Conservation (phyloP, 1,284 basidiomycete genomes). For the Ceraceosorus bombacis region DNA sequence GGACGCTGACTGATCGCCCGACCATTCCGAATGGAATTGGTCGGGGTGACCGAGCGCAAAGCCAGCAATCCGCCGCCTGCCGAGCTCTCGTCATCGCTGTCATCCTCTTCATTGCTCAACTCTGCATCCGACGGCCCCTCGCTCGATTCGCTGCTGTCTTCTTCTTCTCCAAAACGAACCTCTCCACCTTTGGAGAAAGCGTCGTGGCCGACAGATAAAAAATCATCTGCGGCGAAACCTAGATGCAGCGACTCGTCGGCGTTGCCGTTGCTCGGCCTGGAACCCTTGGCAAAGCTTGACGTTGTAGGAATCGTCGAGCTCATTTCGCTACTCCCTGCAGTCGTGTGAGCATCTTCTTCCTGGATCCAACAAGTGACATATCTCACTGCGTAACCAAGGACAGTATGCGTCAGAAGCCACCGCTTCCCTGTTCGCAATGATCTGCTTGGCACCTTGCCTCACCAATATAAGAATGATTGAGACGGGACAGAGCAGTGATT, state of each 20-base stretch:
- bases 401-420: neutral
- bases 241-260: constrained; percentile 5
- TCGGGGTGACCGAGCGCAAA: neutral
- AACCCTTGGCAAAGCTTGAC: neutral
- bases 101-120: constrained; percentile 12
- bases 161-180: constrained; percentile 59
- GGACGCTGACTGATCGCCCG: no score
- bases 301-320: neutral
- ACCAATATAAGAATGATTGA: constrained; percentile 74
- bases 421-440: neutral
- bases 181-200: constrained; percentile 53
- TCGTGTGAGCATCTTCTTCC: constrained; percentile 1
- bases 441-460: neutral
- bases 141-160: constrained; percentile 42
- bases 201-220: constrained; percentile 44
- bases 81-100: constrained; percentile 5
- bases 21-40: neutral
- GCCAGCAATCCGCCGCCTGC: neutral
- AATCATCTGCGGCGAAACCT: constrained; percentile 30
- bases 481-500: constrained; percentile 75
- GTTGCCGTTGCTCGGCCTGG: neutral
- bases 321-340: neutral
- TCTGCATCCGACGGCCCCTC: constrained; percentile 30
- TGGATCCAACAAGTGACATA: constrained; percentile 54
- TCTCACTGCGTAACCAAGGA: constrained; percentile 55